Evolutionary conservation across 2,329 filamentous ascomycete genomes (phyloP).

Genomic region (Sporothrix humicola): DNA sequence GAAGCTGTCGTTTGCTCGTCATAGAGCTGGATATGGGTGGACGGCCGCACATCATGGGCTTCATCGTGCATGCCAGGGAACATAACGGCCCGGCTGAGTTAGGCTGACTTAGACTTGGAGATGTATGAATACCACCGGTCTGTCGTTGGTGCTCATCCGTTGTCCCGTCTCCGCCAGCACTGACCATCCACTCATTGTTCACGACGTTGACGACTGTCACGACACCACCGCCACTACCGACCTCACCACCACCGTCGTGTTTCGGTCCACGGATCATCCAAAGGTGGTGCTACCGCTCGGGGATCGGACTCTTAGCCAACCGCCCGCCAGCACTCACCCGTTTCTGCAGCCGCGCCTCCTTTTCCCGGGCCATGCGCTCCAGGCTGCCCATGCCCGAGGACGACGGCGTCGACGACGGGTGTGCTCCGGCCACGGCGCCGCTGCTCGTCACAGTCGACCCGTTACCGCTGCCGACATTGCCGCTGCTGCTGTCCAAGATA

Average conservation of each 20-base stretch:
- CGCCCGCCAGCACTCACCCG: slow-evolving; percentile 77
- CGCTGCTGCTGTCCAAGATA: slow-evolving; percentile 1
- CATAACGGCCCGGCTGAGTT: neutral
- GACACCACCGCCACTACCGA: neutral
- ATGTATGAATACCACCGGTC: neutral
- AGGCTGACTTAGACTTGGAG: neutral
- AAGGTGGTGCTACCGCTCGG: slow-evolving; percentile 58
- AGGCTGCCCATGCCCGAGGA: slow-evolving; percentile 51
- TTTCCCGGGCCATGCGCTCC: slow-evolving; percentile 64
- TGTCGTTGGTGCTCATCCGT: slow-evolving; percentile 19
- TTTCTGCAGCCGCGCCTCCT: slow-evolving; percentile 75
- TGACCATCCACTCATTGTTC: neutral
- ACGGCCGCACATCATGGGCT: neutral
- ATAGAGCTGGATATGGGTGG: neutral
- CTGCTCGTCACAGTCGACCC: slow-evolving; percentile 37
- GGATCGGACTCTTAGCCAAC: slow-evolving; percentile 68
- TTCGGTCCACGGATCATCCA: slow-evolving; percentile 27
- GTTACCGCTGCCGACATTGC: neutral
- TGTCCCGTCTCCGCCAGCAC: slow-evolving; percentile 22
- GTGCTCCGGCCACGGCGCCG: slow-evolving; percentile 36
- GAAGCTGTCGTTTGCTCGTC: neutral
- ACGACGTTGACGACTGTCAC: neutral
- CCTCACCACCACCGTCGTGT: neutral
- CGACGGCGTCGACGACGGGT: slow-evolving; percentile 54
- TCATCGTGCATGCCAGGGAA: neutral